These are phyloP conservation scores for Nidula niveotomentosa DNA, from an alignment of 1,284 basidiomycete genomes.

Conservation along the genomic window DNA sequence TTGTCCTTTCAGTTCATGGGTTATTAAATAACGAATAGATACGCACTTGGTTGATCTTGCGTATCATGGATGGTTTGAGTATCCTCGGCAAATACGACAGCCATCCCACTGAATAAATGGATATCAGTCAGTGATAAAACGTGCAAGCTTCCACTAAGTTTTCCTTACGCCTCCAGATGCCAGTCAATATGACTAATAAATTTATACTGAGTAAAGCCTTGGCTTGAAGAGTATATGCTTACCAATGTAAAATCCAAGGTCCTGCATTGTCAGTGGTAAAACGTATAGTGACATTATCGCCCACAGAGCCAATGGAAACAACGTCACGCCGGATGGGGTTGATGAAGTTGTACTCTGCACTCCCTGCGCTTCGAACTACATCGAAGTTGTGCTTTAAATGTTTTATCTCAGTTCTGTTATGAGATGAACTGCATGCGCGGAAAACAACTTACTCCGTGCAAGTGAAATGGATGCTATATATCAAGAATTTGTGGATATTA, in stretches of 20 bases:
- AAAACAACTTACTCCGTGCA: constrained; percentile 8
- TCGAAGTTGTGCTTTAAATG: constrained; percentile 7
- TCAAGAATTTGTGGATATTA: neutral
- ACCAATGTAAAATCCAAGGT: constrained; percentile 46
- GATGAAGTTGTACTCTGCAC: constrained; percentile 9
- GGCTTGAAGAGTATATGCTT: neutral
- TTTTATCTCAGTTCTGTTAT: neutral
- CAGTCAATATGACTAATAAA: constrained; percentile 27
- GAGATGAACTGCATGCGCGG: neutral
- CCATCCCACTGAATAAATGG: constrained; percentile 28
- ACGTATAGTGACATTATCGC: constrained; percentile 34
- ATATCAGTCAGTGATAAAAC: neutral
- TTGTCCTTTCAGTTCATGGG: no score
- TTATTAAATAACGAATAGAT: no score
- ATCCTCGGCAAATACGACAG: constrained; percentile 40
- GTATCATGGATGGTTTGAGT: constrained; percentile 1
- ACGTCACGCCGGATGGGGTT: constrained; percentile 30
- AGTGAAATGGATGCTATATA: constrained; percentile 27
- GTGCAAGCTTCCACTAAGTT: no score
- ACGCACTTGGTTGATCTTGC: no score
- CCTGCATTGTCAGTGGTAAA: constrained; percentile 45
- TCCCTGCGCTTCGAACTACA: constrained; percentile 12
- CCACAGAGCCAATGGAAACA: constrained; percentile 24
- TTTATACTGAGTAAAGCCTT: neutral
- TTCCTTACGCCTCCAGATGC: constrained; percentile 20